Evolutionary conservation across 2,329 filamentous ascomycete species (phyloP), one percentile per base, ranked within the genome.

Genomic region (Alternaria metachromatica): DNA sequence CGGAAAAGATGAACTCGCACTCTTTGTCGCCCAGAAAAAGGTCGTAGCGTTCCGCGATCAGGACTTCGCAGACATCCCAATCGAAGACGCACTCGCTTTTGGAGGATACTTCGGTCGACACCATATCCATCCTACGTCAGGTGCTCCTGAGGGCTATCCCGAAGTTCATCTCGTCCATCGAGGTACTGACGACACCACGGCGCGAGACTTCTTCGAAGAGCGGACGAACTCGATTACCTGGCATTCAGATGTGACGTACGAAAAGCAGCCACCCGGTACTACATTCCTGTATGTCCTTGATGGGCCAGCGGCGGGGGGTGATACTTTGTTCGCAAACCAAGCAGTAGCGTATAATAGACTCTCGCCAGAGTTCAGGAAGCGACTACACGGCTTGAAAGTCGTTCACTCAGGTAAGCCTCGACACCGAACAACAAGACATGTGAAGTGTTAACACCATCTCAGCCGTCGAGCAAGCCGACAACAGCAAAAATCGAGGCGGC

Each of bases 231-330:
- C 90, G 1, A 89, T 96, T 2, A 92, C 92, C 8, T 97, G 93
- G 93, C 94, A 97, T 82, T 92, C 90, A 0, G 94, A 97, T 70
- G 90, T 97, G 2, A 92, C 91, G 0, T 97, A 96, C 76, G 94
- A 97, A 82, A 83, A 87, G 69, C 94, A 97, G 81, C 93, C 94
- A 2, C 93, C 94, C 0, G 93, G 93, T 28, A 97, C 93, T 0
- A 97, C 94, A 0, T 96, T 97, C 81, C 81, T 97, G 37, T 97
- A 96, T 76, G 85, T 94, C 54, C 86, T 97, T n/a, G 93, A 97
- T 76, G 90, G 88, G 48, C 94, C 94, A 1, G 84, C 87, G 43
- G 90, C 88, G 1, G 94, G 94, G 37, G 94, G 94, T 51, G 94
- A 97, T 76, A 97, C 94, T 0, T 82, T 96, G 4, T 97, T 97